Conservation (phyloP, 805 yeast genomes). For the Candida railenensis region DNA sequence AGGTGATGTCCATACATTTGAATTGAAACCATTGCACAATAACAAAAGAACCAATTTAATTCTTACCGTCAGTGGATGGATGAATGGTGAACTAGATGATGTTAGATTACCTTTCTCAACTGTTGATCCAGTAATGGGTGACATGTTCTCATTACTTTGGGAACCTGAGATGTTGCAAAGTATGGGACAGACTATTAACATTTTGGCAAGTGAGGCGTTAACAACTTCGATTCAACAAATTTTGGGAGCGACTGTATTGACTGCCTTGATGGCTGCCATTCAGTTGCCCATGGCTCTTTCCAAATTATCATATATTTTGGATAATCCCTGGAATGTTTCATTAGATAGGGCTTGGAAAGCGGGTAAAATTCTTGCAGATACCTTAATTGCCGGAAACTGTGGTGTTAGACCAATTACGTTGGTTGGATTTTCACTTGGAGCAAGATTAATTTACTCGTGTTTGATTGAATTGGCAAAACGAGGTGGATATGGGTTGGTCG, state of each 20-base stretch:
- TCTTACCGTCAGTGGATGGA: conserved; percentile 95
- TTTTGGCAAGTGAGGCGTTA: conserved; percentile 90
- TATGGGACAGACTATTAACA: conserved; percentile 93
- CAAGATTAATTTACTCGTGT: conserved; percentile 89
- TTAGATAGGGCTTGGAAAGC: conserved; percentile 97
- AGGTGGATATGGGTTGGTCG: conserved; percentile 85
- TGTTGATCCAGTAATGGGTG: conserved; percentile 98
- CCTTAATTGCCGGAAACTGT: conserved; percentile 78
- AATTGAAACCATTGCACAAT: conserved; percentile 88
- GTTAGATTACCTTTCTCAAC: conserved; percentile 95
- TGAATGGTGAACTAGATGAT: conserved; percentile 93
- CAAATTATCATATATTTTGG: conserved; percentile 83
- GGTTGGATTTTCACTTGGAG: conserved; percentile 92
- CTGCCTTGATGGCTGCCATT: conserved; percentile 88
- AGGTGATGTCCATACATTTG: conserved; percentile 92
- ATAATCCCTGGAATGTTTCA: conserved; percentile 98
- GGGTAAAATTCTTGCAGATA: conserved; percentile 87
- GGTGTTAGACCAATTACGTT: conserved; percentile 92
- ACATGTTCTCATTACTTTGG: conserved; percentile 87
- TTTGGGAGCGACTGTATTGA: conserved; percentile 84
- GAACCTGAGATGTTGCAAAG: conserved; percentile 97
- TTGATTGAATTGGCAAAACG: conserved; percentile 78
- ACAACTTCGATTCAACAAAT: conserved; percentile 94
- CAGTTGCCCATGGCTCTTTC: conserved; percentile 91
- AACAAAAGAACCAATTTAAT: conserved; percentile 84